A percentile compares a stretch with the other conserved stretches of the same genome.
phyloP scores from a whole-genome alignment of 2,329 filamentous ascomycete species.

The Epichloe sibirici region DNA sequence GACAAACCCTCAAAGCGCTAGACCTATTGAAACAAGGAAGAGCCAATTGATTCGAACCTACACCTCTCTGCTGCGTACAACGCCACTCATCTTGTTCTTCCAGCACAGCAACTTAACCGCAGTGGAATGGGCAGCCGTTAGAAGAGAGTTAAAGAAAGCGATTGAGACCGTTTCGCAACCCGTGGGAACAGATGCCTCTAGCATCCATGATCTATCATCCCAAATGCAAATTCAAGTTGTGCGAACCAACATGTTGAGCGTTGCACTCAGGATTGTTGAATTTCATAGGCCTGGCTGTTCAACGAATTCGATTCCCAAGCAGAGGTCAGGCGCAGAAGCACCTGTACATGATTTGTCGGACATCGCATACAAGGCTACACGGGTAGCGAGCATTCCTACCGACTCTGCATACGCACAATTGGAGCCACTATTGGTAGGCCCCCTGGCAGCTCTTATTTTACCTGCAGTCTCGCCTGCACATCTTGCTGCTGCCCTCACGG shows the following conservation, averaged over 20 bases:
- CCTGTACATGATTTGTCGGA: slow-evolving; percentile 41
- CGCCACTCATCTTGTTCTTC: slow-evolving; percentile 77
- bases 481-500: slow-evolving; percentile 65
- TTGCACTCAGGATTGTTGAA: slow-evolving; percentile 75
- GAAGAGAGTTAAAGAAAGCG: slow-evolving; percentile 30
- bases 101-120: slow-evolving; percentile 58
- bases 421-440: slow-evolving; percentile 67
- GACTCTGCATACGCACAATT: slow-evolving; percentile 45
- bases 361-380: slow-evolving; percentile 38
- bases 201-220: slow-evolving; percentile 37
- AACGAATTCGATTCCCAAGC: slow-evolving; percentile 18
- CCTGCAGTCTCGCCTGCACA: slow-evolving; percentile 75
- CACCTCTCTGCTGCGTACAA: slow-evolving; percentile 74
- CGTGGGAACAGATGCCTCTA: slow-evolving; percentile 7
- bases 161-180: slow-evolving; percentile 29
- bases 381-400: slow-evolving; percentile 21
- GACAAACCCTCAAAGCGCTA: slow-evolving; percentile 77
- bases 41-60: slow-evolving; percentile 79
- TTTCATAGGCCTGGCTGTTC: slow-evolving; percentile 51
- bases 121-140: slow-evolving; percentile 42
- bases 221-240: slow-evolving; percentile 69
- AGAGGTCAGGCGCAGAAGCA: slow-evolving; percentile 19
- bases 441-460: slow-evolving; percentile 67
- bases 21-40: slow-evolving; percentile 77
- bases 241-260: slow-evolving; percentile 78